Conservation (phyloP, 192 early-diverging fungal genomes). For the Chytriomyces sp. region DNA sequence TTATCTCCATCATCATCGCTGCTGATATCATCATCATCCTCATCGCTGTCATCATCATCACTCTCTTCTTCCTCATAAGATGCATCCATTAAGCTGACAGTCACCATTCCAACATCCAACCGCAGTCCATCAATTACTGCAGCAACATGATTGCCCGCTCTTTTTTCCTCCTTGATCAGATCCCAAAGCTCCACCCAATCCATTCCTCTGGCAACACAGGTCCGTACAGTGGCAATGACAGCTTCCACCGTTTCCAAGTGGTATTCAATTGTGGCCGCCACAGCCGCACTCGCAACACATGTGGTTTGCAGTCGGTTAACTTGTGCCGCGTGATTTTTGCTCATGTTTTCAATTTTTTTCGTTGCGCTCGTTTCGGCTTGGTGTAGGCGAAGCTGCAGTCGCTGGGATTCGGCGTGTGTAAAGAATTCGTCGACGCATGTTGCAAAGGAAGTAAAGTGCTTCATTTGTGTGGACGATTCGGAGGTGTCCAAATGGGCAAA, state of each 20-base stretch:
- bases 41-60: conserved; percentile 53
- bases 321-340: conserved; percentile 77
- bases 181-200: conserved; percentile 96
- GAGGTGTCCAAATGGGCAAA: conserved; percentile 40
- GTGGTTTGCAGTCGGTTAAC: conserved; percentile 76
- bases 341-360: conserved; percentile 84
- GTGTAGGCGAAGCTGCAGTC: conserved; percentile 69
- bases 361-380: conserved; percentile 75
- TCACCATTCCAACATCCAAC: conserved; percentile 81
- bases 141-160: conserved; percentile 70
- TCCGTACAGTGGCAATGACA: conserved; percentile 83
- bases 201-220: conserved; percentile 89
- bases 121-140: conserved; percentile 74
- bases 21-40: conserved; percentile 57
- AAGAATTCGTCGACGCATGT: conserved; percentile 90
- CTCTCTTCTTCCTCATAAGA: conserved; percentile 27
- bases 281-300: conserved; percentile 69
- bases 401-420: conserved; percentile 87
- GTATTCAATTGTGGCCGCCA: conserved; percentile 83
- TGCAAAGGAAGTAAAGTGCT: conserved; percentile 80
- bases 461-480: background rate
- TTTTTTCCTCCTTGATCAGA: conserved; percentile 81
- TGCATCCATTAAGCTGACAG: conserved; percentile 60
- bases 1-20: conserved; percentile 50
- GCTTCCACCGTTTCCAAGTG: conserved; percentile 86